These are phyloP conservation scores for Jacaranda mimosifolia DNA, from an alignment of 257 asterid species.

Conservation along the genomic window DNA sequence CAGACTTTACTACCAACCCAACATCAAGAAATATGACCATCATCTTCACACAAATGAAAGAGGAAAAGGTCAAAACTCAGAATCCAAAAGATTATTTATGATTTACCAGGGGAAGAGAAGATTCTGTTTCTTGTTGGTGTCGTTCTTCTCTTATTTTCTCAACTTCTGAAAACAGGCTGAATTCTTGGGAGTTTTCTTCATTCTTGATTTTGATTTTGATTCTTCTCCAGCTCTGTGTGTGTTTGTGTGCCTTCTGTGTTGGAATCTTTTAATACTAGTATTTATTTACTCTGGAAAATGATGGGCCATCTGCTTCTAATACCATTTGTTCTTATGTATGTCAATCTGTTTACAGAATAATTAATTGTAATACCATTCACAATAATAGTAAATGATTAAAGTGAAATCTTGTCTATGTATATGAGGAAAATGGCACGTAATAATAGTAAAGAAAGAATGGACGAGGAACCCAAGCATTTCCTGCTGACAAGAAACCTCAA, in stretches of 20 bases:
- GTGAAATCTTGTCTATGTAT: not conserved
- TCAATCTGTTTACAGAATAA: conserved; percentile 27
- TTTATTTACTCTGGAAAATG: conserved; percentile 23
- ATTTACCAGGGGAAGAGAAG: conserved; percentile 30
- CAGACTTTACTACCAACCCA: not conserved
- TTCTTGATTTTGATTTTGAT: conserved; percentile 6
- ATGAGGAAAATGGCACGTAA: not conserved
- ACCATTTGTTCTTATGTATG: conserved; percentile 18
- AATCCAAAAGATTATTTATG: not conserved
- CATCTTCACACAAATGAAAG: not conserved
- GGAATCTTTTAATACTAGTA: conserved; percentile 21
- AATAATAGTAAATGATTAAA: conserved; percentile 30
- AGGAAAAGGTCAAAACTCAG: conserved; percentile 15
- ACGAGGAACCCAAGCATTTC: conserved; percentile 28
- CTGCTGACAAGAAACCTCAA: conserved; percentile 13
- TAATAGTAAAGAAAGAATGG: conserved; percentile 33
- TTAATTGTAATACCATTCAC: conserved; percentile 29
- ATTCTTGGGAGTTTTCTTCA: conserved; percentile 10
- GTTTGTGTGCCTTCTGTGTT: not conserved
- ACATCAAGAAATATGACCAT: not conserved
- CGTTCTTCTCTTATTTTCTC: conserved; percentile 1
- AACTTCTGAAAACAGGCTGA: conserved; percentile 11
- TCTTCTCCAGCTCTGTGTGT: conserved; percentile 24
- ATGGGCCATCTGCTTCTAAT: conserved; percentile 41
- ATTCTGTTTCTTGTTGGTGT: not conserved